Conservation (phyloP, 176 grass and related monocot species). For the Oryza officinalis region DNA sequence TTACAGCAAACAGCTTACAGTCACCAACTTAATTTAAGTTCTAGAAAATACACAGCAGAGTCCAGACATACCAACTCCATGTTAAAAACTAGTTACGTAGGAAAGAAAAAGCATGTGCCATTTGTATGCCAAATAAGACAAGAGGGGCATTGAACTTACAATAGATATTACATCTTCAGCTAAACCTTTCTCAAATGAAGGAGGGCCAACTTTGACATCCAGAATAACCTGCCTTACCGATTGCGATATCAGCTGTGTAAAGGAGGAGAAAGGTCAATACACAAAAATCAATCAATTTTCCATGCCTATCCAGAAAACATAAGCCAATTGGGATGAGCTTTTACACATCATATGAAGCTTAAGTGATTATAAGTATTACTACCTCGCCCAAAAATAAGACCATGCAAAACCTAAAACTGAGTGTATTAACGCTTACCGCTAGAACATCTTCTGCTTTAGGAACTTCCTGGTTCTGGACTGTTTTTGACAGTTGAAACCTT, state of each 20-base stretch:
- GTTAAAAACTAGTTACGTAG: not conserved
- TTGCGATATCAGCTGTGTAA: slow-evolving; percentile 62
- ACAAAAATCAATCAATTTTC: not conserved
- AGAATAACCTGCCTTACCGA: slow-evolving; percentile 77
- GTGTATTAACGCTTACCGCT: slow-evolving; percentile 36
- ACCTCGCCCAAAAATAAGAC: not conserved
- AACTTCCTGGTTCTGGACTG: slow-evolving; percentile 51
- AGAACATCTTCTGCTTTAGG: slow-evolving; percentile 63
- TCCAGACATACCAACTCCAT: not conserved
- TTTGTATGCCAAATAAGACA: slow-evolving; percentile 21
- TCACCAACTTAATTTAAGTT: not conserved
- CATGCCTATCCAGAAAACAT: slow-evolving; percentile 9
- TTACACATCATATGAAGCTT: slow-evolving; percentile 10
- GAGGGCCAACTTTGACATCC: slow-evolving; percentile 85
- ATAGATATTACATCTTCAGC: slow-evolving; percentile 66
- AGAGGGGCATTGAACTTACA: slow-evolving; percentile 53
- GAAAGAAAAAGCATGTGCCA: not conserved
- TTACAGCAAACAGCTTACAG: not conserved
- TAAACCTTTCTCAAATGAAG: slow-evolving; percentile 71
- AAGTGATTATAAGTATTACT: not conserved
- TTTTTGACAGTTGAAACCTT: slow-evolving; percentile 52
- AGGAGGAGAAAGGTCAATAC: slow-evolving; percentile 7
- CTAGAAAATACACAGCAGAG: slow-evolving; percentile 5
- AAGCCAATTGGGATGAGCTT: not conserved
- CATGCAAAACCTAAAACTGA: not conserved